These are phyloP conservation scores for Apiospora sp. DNA, from an alignment of 2,329 filamentous ascomycete genomes.

Conservation along the genomic window DNA sequence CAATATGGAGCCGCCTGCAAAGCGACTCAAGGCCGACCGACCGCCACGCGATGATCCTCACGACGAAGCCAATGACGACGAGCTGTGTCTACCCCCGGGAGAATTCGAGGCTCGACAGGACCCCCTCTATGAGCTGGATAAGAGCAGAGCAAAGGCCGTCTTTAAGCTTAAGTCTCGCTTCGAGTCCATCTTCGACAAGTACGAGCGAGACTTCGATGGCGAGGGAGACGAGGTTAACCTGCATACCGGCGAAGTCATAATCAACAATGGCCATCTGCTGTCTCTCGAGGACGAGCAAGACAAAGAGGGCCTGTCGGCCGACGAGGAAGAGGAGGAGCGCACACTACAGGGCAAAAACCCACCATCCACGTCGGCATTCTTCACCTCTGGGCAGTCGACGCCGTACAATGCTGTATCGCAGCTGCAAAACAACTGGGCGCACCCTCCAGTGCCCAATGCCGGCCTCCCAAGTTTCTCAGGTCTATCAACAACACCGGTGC, in stretches of 20 bases:
- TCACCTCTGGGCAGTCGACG: not conserved
- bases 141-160: constrained; percentile 72
- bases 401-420: constrained; percentile 22
- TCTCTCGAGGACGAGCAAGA: constrained; percentile 52
- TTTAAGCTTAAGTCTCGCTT: constrained; percentile 81
- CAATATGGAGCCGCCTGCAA: constrained; percentile 65
- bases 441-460: constrained; percentile 15
- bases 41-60: constrained; percentile 47
- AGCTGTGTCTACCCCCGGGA: constrained; percentile 56
- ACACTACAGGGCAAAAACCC: constrained; percentile 40
- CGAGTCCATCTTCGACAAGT: constrained; percentile 90
- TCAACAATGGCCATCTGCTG: constrained; percentile 87
- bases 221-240: constrained; percentile 92
- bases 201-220: constrained; percentile 81
- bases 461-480: constrained; percentile 33
- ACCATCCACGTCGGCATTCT: not conserved
- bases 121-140: constrained; percentile 64
- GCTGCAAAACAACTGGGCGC: constrained; percentile 28
- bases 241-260: constrained; percentile 79
- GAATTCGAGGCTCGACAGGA: constrained; percentile 58
- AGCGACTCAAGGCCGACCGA: constrained; percentile 65
- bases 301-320: constrained; percentile 46
- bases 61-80: constrained; percentile 52
- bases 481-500: constrained; percentile 33
- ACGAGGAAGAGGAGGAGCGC: constrained; percentile 46